A percentile compares a stretch with the other conserved stretches of the same genome.
Evolutionary conservation across 306 rosid species (phyloP).

Genomic region (Rubus idaeus): DNA sequence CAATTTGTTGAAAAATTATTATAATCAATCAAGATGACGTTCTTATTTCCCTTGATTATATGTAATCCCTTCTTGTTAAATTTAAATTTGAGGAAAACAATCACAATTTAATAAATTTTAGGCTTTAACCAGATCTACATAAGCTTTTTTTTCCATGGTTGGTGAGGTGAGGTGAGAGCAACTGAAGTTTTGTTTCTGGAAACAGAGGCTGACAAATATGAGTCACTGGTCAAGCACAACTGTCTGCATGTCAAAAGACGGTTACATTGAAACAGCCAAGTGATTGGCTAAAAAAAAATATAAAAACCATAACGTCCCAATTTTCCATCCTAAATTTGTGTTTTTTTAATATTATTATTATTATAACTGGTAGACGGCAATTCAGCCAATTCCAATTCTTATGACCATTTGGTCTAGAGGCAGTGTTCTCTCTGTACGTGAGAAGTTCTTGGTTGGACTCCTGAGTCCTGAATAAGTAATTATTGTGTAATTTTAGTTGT

Average conservation of each 20-base stretch:
- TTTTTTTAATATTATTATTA: too few relatives aligned
- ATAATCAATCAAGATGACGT: not conserved
- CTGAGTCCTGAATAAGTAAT: too few relatives aligned
- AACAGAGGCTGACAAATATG: not conserved
- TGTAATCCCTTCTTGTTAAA: not conserved
- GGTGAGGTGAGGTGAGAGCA: not conserved
- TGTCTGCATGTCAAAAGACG: not conserved
- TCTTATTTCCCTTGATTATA: not conserved
- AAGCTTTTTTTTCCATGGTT: not conserved
- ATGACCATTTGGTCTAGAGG: too few relatives aligned
- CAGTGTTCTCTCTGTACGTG: too few relatives aligned
- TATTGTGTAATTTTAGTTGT: too few relatives aligned
- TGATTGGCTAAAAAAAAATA: not conserved
- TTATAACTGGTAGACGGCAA: too few relatives aligned
- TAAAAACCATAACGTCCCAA: not conserved
- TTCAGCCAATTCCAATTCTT: too few relatives aligned
- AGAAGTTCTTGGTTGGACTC: too few relatives aligned
- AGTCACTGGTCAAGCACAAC: not conserved
- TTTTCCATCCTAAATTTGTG: not conserved
- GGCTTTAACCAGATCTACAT: not conserved
- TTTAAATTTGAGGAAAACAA: not conserved
- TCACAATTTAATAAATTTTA: not conserved
- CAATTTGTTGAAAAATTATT: not conserved
- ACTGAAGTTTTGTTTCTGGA: not conserved
- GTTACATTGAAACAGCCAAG: not conserved